Evolutionary conservation across 1,284 basidiomycete species (phyloP), one percentile per base, ranked within the genome.

Genomic region (Lignosus rhinocerotis): DNA sequence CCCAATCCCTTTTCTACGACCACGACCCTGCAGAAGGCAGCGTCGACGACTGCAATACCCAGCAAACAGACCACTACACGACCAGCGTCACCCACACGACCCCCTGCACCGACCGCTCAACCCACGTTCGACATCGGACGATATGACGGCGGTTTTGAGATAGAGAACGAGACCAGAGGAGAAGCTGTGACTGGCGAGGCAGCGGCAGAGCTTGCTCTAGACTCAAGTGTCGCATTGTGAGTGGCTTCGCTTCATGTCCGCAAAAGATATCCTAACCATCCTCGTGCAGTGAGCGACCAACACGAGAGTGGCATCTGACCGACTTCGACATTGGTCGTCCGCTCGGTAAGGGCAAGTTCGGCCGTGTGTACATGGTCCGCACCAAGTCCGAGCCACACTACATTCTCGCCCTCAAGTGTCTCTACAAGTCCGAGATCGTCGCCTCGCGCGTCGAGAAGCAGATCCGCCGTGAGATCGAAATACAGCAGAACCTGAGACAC

Each of bases 331-430:
- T 99, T 66, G 97, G 97, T 12, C 85, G 94, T 9, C 94, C 95
- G 2, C 84, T 99, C 0, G 97, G 97, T 31, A 98, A 99, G 73
- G 97, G 97, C 60, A 98, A 98, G 77, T 99, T 99, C 68, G 97
- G 97, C 0, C 92, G 95, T 0, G 97, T 99, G 30, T 99, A 99
- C 80, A 95, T 99, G 87, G 95, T 97, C 42, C 88, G 96, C 51
- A 99, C 97, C 3, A 95, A 94, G 70, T 74, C 79, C 56, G 84
- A 89, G 61, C 93, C 93, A 0, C 86, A 87, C 62, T 99, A 95
- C 79, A 97, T 98, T 70, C 86, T 99, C 67, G 97, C 96, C 9
- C 87, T 99, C 75, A 99, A 99, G 76, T 96, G 93, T 66, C 81
- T 98, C 59, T 97, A 98, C 83, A 99, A 99, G 78, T 90, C 92